Conservation (phyloP, 1,284 basidiomycete species). For the Paramarasmius palmivorus region DNA sequence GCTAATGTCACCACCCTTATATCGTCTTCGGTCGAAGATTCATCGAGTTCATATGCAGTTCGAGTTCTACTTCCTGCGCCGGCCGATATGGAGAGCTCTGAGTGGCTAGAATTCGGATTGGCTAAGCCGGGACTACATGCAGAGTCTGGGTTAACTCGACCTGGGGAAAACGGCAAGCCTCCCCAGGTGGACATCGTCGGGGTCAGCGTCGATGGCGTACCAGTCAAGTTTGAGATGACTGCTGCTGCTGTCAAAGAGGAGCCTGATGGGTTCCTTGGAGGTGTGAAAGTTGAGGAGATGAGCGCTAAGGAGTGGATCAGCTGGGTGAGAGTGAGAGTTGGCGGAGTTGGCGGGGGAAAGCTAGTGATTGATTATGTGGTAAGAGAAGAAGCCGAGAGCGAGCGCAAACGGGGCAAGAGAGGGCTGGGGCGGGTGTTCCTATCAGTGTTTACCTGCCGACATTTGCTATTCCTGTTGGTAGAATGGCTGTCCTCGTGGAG, state of each 20-base stretch:
- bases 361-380: slow-evolving; percentile 68
- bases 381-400: slow-evolving; percentile 27
- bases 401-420: slow-evolving; percentile 32
- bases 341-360: slow-evolving; percentile 48
- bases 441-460: slow-evolving; percentile 63
- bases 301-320: slow-evolving; percentile 58
- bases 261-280: slow-evolving; percentile 21
- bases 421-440: slow-evolving; percentile 24
- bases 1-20: slow-evolving; percentile 55
- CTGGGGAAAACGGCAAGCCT: slow-evolving; percentile 20
- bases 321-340: slow-evolving; percentile 64
- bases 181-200: slow-evolving; percentile 55
- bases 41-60: slow-evolving; percentile 56
- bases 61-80: slow-evolving; percentile 57
- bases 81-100: slow-evolving; percentile 47
- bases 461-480: slow-evolving; percentile 65
- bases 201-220: slow-evolving; percentile 63
- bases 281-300: slow-evolving; percentile 47
- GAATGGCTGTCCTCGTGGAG: slow-evolving; percentile 62
- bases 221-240: slow-evolving; percentile 57
- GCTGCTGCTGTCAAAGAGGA: slow-evolving; percentile 39
- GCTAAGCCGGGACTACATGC: slow-evolving; percentile 36
- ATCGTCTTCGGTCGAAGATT: slow-evolving; percentile 21
- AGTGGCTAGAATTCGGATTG: slow-evolving; percentile 80
- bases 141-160: neutral